Percentiles rank a stretch among this genome's conserved stretches.
Conservation (phyloP, 192 early-diverging fungal genomes). For the Coemansia aciculifera region DNA sequence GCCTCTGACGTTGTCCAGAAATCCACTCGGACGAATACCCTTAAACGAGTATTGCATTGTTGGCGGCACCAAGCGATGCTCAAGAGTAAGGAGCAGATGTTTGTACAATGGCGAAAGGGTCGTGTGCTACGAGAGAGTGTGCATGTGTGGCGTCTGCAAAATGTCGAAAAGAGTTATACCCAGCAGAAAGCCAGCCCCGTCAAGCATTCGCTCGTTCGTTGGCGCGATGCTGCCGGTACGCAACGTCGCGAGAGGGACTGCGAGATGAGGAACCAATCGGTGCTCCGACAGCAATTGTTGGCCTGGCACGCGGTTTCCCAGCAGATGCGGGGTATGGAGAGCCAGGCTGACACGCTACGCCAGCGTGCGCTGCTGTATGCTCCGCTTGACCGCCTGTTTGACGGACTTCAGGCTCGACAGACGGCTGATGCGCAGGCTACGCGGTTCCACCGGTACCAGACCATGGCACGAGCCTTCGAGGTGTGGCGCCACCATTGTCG, state of each 20-base stretch:
- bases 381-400: slow-evolving; percentile 1
- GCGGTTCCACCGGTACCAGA: slow-evolving; percentile 1
- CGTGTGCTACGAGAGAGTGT: neutral
- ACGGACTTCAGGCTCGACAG: neutral
- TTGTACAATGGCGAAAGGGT: neutral
- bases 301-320: slow-evolving; percentile 5
- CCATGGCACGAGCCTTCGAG: neutral
- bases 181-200: neutral
- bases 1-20: neutral
- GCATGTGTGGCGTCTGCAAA: slow-evolving; percentile 12
- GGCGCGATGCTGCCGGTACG: slow-evolving; percentile 13
- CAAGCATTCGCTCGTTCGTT: slow-evolving; percentile 8
- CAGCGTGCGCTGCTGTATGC: neutral
- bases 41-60: neutral
- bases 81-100: neutral
- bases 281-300: neutral
- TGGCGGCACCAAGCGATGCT: slow-evolving; percentile 10
- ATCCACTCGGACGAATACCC: neutral
- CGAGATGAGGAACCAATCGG: neutral
- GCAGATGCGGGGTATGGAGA: neutral
- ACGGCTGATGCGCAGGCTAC: neutral
- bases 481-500: neutral
- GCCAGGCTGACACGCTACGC: slow-evolving; percentile 19
- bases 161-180: neutral
- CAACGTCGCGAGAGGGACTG: neutral